Base-by-base conservation (phyloP, 768 basidiomycete species). In the Steccherinum ochraceum region DNA sequence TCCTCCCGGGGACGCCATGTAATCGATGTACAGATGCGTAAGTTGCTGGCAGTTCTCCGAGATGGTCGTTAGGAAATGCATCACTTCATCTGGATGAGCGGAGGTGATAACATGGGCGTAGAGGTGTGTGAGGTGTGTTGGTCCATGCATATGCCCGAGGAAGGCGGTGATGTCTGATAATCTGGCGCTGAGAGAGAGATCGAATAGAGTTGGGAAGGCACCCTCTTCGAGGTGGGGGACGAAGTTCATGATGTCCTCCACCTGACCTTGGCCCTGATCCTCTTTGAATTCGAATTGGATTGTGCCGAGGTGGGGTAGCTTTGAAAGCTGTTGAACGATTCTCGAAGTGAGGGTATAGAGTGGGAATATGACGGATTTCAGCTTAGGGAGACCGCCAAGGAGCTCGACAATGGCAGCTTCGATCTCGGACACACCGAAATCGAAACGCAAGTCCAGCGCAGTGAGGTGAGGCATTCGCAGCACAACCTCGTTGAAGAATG, bases 271-370 rank as follows among this genome's bases (percentile, higher is more conserved):
- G 4, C 81, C 80, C 52, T 82, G 78, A 0, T 67, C 61, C 5
- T 64, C 55, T n/a, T 67, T 51, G 56, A 78, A 80, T 48, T 75
- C 76, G 50, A 81, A 84, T 48, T 82, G 78, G n/a, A 83, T 51
- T 4, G 69, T 57, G 4, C 64, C 63, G 0, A 84, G 71, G 44
- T 74, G 57, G 21, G 64, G 64, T 24, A 76, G 65, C 12, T 49
- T 68, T 5, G 81, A 78, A 13, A 79, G 63, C 2, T 67, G 58
- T 50, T 80, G 71, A n/a, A 78, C 63, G 18, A 82, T 55, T 1
- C 58, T 55, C 1, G 74, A 68, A 0, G 80, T 83, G 7, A 77
- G 54, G 45, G 73, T 72, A 53, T 72, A 84, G 4, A 75, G 70
- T 0, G 83, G 83, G 2, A 83, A 64, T 7, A 72, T 67, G 41